A percentile compares a stretch with the other conserved stretches of the same genome.
phyloP scores from a whole-genome alignment of 176 grass and related monocot genomes.

The Bolboschoenus planiculmis region DNA sequence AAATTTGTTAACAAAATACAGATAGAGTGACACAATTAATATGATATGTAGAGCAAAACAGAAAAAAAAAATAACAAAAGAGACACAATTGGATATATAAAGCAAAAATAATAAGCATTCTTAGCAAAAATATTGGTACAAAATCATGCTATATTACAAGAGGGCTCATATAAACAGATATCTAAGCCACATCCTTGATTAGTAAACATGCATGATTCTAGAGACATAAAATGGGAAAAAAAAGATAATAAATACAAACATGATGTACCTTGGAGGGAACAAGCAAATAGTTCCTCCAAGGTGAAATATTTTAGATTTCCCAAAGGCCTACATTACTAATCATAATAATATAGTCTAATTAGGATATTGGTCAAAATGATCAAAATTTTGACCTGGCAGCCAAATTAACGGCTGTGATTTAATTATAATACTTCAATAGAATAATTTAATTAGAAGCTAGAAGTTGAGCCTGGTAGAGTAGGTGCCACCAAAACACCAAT shows the following conservation, averaged over 20 bases:
- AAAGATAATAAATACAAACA: background rate
- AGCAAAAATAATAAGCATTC: background rate
- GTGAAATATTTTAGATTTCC: background rate
- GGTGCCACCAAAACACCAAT: slow-evolving; percentile 16
- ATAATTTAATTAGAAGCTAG: background rate
- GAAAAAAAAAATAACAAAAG: no score
- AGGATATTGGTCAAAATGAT: background rate
- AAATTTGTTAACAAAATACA: no score
- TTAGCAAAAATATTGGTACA: background rate
- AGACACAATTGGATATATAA: background rate
- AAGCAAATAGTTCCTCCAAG: background rate
- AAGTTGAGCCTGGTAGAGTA: background rate
- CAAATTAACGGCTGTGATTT: background rate
- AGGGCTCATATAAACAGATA: background rate
- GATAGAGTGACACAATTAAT: background rate
- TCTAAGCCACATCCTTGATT: background rate
- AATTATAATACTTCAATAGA: background rate
- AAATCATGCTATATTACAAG: slow-evolving; percentile 4
- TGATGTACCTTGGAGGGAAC: background rate
- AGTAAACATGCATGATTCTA: background rate
- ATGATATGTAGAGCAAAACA: background rate
- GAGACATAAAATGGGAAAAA: background rate
- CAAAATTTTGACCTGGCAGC: background rate
- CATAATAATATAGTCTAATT: background rate
- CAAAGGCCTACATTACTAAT: background rate